These are phyloP conservation scores for Mangifera indica DNA, from an alignment of 345 rosid species.

Conservation along the genomic window DNA sequence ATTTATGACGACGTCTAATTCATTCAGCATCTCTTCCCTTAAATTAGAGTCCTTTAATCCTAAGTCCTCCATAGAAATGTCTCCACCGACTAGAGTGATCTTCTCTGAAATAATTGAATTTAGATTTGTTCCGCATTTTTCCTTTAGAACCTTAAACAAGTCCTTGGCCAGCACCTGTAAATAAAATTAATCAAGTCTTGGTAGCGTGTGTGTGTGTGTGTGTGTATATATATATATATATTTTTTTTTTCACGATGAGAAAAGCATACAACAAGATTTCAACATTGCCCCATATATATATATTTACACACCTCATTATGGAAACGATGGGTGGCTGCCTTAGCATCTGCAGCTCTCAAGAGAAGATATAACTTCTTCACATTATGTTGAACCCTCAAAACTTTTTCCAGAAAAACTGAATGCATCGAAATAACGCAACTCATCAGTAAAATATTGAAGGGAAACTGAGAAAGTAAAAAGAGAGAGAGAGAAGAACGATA, in stretches of 20 bases:
- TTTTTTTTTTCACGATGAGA: too few relatives aligned
- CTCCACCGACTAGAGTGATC: slow-evolving; percentile 48
- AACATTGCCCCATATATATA: neutral
- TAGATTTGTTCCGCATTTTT: slow-evolving; percentile 36
- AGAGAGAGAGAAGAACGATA: neutral
- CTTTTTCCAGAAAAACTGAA: slow-evolving; percentile 82
- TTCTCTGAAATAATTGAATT: slow-evolving; percentile 46
- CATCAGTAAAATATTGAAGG: neutral
- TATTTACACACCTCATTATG: slow-evolving; percentile 53
- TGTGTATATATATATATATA: too few relatives aligned
- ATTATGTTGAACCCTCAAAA: slow-evolving; percentile 75
- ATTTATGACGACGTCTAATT: slow-evolving; percentile 55
- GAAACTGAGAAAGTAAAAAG: neutral
- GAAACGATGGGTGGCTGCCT: slow-evolving; percentile 61
- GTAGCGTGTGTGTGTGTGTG: too few relatives aligned
- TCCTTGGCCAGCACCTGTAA: slow-evolving; percentile 54
- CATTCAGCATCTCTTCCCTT: slow-evolving; percentile 41
- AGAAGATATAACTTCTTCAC: slow-evolving; percentile 78
- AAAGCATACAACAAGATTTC: neutral
- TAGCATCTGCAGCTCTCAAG: slow-evolving; percentile 67
- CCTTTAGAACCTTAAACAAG: slow-evolving; percentile 49
- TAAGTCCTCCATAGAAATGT: slow-evolving; percentile 44
- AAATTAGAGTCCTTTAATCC: slow-evolving; percentile 43
- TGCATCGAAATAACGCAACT: neutral
- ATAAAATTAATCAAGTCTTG: neutral